Conservation (phyloP, 306 rosid species). For the Dalbergia cochinchinensis region DNA sequence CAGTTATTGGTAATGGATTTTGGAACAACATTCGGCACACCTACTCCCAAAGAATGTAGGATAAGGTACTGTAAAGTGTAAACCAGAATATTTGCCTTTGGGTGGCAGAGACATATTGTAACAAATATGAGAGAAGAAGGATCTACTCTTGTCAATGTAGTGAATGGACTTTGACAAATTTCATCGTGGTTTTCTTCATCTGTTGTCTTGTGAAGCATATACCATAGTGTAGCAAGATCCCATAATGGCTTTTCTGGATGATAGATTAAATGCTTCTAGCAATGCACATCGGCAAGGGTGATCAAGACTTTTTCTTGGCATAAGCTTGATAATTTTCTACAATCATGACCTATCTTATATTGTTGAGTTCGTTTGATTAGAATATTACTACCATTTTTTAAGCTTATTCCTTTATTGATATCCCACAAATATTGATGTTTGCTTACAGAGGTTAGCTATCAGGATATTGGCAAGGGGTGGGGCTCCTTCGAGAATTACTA, state of each 20-base stretch:
- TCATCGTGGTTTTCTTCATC: conserved; percentile 5
- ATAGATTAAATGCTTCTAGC: conserved; percentile 23
- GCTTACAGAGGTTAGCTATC: conserved; percentile 71
- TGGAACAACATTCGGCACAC: neutral
- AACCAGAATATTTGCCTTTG: conserved; percentile 10
- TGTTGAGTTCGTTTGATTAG: conserved; percentile 12
- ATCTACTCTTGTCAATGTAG: conserved; percentile 5
- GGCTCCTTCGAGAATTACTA: conserved; percentile 67
- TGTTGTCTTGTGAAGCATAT: conserved; percentile 21
- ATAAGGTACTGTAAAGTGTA: neutral
- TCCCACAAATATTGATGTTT: conserved; percentile 34
- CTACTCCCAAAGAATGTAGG: neutral
- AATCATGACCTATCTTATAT: conserved; percentile 1
- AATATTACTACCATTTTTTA: conserved; percentile 13
- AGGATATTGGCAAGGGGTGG: conserved; percentile 67
- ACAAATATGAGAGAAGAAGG: conserved; percentile 6
- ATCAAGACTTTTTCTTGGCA: conserved; percentile 1
- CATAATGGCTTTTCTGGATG: neutral
- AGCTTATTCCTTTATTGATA: conserved; percentile 5
- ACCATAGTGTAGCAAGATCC: conserved; percentile 7
- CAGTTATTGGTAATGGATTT: conserved; percentile 16
- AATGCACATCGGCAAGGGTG: conserved; percentile 21
- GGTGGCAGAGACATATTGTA: neutral
- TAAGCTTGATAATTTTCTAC: conserved; percentile 14
- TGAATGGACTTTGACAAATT: conserved; percentile 4